Conservation (phyloP, 1,284 basidiomycete species). For the Inonotus hispidus region DNA sequence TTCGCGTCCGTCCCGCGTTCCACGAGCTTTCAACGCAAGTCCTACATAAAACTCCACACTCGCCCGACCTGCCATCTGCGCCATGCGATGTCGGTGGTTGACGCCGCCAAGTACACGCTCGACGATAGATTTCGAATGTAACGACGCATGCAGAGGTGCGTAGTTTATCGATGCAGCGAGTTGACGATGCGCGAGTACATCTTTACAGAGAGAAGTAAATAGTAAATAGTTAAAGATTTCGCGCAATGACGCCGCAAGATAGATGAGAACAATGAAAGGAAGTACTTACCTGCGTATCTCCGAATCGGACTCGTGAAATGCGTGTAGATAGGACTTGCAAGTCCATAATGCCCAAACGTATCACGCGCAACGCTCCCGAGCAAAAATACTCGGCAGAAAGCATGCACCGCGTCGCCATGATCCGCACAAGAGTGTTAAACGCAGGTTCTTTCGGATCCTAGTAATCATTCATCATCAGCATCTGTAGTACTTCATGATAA, state of each 20-base stretch:
- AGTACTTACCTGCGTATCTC: slow-evolving; percentile 79
- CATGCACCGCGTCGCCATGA: slow-evolving; percentile 99
- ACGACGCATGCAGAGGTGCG: slow-evolving; percentile 74
- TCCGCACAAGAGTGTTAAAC: slow-evolving; percentile 96
- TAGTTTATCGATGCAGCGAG: slow-evolving; percentile 88
- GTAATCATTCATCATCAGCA: slow-evolving; percentile 2
- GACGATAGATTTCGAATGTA: slow-evolving; percentile 88
- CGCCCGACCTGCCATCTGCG: slow-evolving; percentile 94
- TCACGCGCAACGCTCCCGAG: slow-evolving; percentile 91
- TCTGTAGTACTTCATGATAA: neutral
- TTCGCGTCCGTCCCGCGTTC: slow-evolving; percentile 36
- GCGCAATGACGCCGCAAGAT: too few relatives aligned
- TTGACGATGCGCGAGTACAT: slow-evolving; percentile 94
- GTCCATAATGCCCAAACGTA: slow-evolving; percentile 94
- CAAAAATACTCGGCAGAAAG: slow-evolving; percentile 98
- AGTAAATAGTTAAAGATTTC: too few relatives aligned
- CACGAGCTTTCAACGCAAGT: slow-evolving; percentile 76
- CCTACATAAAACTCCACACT: slow-evolving; percentile 98
- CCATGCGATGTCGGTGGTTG: slow-evolving; percentile 91
- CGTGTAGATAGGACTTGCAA: slow-evolving; percentile 96
- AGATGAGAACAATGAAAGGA: neutral
- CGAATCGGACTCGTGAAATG: slow-evolving; percentile 97
- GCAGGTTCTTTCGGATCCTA: slow-evolving; percentile 78
- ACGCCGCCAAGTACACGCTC: slow-evolving; percentile 85
- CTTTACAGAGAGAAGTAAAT: slow-evolving; percentile 37